Evolutionary conservation across 306 rosid species (phyloP).

Genomic region (Castanea crenata): DNA sequence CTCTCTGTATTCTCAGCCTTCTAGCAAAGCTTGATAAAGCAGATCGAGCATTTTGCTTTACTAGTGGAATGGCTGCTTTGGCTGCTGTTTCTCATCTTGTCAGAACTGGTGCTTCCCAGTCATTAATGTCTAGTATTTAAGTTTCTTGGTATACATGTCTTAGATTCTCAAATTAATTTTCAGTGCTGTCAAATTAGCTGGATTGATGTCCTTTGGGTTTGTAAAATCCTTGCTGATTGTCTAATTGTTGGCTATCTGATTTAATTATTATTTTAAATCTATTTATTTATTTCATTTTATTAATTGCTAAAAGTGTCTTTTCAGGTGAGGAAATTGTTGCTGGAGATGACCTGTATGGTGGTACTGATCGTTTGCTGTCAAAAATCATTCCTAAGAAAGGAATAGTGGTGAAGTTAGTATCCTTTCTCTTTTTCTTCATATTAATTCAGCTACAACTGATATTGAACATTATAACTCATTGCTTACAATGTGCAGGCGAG

Average conservation of each 20-base stretch:
- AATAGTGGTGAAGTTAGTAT: constrained; percentile 79
- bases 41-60: constrained; percentile 88
- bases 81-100: constrained; percentile 78
- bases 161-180: background rate
- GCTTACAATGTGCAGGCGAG: constrained; percentile 58
- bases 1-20: constrained; percentile 48
- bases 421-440: constrained; percentile 20
- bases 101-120: constrained; percentile 52
- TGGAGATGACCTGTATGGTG: constrained; percentile 87
- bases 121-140: constrained; percentile 14
- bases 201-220: background rate
- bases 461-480: constrained; percentile 15
- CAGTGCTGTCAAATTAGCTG: background rate
- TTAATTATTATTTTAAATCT: background rate
- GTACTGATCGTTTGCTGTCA: constrained; percentile 77
- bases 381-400: constrained; percentile 76
- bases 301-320: constrained; percentile 18
- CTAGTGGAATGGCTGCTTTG: constrained; percentile 99
- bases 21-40: constrained; percentile 90
- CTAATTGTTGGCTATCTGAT: background rate
- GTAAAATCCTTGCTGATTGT: background rate
- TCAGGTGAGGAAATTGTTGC: constrained; percentile 92
- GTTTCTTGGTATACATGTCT: background rate
- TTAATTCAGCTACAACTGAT: constrained; percentile 17
- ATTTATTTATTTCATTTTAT: constrained; percentile 1